Evolutionary conservation across 1,284 basidiomycete genomes (phyloP).

Genomic region (Ganoderma multipileum): DNA sequence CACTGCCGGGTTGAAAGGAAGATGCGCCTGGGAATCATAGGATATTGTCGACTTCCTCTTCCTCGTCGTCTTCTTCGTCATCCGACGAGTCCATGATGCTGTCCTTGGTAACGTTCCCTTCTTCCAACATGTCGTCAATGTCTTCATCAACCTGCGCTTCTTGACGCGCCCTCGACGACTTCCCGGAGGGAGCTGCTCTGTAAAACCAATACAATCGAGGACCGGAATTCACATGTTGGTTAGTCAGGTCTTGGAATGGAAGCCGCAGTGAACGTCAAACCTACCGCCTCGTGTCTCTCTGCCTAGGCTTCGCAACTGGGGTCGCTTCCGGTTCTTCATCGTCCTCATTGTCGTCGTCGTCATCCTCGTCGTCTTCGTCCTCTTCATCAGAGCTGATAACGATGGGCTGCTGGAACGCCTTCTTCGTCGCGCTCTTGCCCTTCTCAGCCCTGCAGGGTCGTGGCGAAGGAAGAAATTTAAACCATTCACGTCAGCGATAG

Average conservation of each 20-base stretch:
- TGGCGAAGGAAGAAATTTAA: background rate
- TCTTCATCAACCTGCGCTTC: constrained; percentile 31
- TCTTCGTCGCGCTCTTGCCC: constrained; percentile 37
- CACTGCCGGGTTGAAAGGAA: background rate
- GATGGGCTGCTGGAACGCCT: constrained; percentile 27
- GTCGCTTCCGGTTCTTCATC: constrained; percentile 41
- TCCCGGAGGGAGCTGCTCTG: constrained; percentile 12
- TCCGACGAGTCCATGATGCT: constrained; percentile 38
- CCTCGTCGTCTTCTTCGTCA: constrained; percentile 39
- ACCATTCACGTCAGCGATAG: background rate
- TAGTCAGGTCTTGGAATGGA: background rate
- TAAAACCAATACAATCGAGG: background rate
- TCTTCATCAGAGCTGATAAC: constrained; percentile 29
- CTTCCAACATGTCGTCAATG: constrained; percentile 29
- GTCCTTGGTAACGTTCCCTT: constrained; percentile 31
- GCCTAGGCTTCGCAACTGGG: constrained; percentile 36
- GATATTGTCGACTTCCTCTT: constrained; percentile 38
- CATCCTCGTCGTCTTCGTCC: constrained; percentile 38
- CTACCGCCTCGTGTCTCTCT: constrained; percentile 17
- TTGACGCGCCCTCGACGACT: constrained; percentile 15
- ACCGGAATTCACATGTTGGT: background rate
- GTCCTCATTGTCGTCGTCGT: constrained; percentile 45
- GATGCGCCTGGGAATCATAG: constrained; percentile 15
- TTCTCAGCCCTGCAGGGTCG: constrained; percentile 31
- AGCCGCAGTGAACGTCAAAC: background rate